Evolutionary conservation across 495 filamentous ascomycete genomes (phyloP).

Genomic region (Penicillium lividum): DNA sequence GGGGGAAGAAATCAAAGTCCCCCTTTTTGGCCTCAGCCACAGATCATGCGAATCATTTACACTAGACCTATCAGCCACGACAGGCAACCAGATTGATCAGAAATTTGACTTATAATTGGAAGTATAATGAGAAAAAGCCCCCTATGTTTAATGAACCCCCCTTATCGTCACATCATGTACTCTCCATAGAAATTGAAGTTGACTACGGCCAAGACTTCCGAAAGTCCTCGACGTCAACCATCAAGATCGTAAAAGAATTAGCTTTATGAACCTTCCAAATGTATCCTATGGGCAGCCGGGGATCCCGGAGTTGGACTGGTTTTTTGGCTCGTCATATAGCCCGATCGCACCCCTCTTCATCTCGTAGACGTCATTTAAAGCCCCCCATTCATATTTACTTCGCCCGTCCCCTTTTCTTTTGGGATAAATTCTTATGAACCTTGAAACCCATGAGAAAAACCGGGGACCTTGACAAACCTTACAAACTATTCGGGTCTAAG

Average conservation of each 20-base stretch:
- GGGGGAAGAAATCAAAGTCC: constrained; percentile 1
- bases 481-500: neutral
- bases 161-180: neutral
- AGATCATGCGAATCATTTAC: constrained; percentile 17
- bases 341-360: constrained; percentile 14
- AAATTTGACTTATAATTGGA: neutral
- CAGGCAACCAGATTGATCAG: constrained; percentile 22
- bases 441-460: neutral
- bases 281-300: constrained; percentile 9
- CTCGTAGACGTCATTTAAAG: constrained; percentile 29
- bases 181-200: neutral
- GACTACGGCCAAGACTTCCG: constrained; percentile 17
- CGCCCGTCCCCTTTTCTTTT: neutral
- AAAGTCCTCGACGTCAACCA: constrained; percentile 28
- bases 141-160: neutral
- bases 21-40: constrained; percentile 19
- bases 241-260: constrained; percentile 12
- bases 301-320: constrained; percentile 14
- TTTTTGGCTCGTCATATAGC: constrained; percentile 21
- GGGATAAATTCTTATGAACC: neutral
- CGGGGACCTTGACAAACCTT: neutral
- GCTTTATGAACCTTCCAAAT: constrained; percentile 4
- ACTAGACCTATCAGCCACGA: constrained; percentile 17
- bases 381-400: constrained; percentile 9
- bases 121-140: neutral